Base-by-base conservation (phyloP, 2,329 filamentous ascomycete species). In the Ramularia endophylla region DNA sequence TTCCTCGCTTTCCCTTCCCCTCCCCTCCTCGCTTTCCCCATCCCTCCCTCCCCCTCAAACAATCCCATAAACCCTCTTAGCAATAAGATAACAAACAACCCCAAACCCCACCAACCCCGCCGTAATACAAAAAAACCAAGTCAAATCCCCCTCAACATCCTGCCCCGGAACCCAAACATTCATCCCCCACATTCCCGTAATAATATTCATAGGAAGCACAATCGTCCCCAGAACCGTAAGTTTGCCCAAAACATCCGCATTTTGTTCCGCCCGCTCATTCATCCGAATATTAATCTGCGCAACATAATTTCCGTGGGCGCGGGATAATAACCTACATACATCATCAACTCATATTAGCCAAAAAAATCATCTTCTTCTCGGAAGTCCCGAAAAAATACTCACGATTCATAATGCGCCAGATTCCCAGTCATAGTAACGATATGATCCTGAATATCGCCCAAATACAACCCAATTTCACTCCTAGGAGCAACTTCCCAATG, bases 391-490 rank as follows among this genome's bases (percentile, higher is more conserved):
- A n/a, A n/a, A n/a, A n/a, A n/a, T n/a, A 72, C 81, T 58, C 72
- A 92, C 86, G 89, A 94, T 67, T 98, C 92, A 59, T 97, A 97
- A 62, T 98, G 92, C 52, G 82, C 85, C 59, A 98, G 68, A 61
- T 97, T 98, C 38, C 85, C 86, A 27, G 90, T 97, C 92, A 98
- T 98, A 49, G 92, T 98, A 55, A 98, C 82, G 55, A 98, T 97
- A 63, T 98, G 92, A 69, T 98, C 92, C 65, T 98, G 92, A 50
- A 98, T 98, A 69, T 98, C 92, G 48, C 92, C 92, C 44, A 98
- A 71, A 65, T 97, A 98, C 39, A 98, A 68, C n/a, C 92, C 92
- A 61, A 98, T 97, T 62, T 98, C 92, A 25, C 85, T 92, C 48
- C 89, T 78, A 8, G 92, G 92, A 5, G 92, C 90, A 44, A 98